These are phyloP conservation scores for Cladosporium halotolerans DNA, from an alignment of 2,329 filamentous ascomycete species.

Conservation along the genomic window DNA sequence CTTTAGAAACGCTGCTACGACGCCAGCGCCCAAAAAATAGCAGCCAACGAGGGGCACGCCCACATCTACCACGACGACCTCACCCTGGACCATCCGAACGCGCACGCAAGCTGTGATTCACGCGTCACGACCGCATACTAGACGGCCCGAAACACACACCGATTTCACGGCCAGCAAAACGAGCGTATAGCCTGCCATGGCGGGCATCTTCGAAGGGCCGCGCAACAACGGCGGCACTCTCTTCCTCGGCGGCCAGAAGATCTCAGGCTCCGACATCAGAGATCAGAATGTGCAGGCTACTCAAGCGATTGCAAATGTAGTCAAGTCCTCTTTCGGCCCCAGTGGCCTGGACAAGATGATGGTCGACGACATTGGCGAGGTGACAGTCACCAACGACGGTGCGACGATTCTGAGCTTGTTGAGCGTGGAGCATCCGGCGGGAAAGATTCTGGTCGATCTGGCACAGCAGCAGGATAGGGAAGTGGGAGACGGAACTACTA, in stretches of 20 bases:
- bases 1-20: not conserved
- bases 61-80: not conserved
- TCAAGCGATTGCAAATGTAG: constrained; percentile 95
- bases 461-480: constrained; percentile 99
- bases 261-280: constrained; percentile 90
- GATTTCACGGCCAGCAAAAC: not conserved
- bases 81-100: no score
- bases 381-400: constrained; percentile 97
- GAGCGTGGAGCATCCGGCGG: constrained; percentile 95
- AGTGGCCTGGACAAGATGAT: constrained; percentile 99
- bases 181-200: constrained; percentile 52
- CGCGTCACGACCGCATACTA: no score
- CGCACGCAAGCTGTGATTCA: no score
- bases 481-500: constrained; percentile 96
- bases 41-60: not conserved
- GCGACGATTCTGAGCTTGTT: constrained; percentile 92
- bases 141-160: not conserved
- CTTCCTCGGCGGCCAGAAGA: constrained; percentile 95
- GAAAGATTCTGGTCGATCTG: constrained; percentile 95
- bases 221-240: constrained; percentile 88
- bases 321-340: constrained; percentile 97
- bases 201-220: constrained; percentile 92
- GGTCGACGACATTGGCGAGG: constrained; percentile 99
- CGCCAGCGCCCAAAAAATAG: not conserved
- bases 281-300: constrained; percentile 97